Evolutionary conservation across 441 rosid genomes (phyloP).

Genomic region (Theobroma grandiflorum): DNA sequence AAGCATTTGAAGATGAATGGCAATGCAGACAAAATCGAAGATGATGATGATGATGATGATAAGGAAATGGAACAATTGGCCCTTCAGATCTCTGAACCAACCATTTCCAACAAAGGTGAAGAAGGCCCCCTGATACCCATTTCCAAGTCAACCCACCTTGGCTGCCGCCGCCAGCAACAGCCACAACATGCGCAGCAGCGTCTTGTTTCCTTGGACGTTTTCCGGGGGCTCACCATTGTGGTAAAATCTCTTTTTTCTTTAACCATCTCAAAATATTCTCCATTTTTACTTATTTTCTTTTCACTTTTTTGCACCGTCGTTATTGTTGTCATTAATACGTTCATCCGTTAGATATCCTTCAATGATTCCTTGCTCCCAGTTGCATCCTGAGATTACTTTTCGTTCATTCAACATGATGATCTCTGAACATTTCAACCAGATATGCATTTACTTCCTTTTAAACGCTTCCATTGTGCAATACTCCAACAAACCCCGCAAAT

Average conservation of each 20-base stretch:
- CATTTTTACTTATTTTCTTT: neutral
- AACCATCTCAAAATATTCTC: neutral
- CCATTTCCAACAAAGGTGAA: constrained; percentile 9
- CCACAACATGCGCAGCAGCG: constrained; percentile 39
- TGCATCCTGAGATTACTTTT: neutral
- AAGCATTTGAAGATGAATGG: neutral
- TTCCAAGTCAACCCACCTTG: constrained; percentile 21
- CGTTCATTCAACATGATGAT: constrained; percentile 9
- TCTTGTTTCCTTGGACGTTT: constrained; percentile 82
- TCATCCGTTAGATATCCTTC: neutral
- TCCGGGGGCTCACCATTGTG: constrained; percentile 87
- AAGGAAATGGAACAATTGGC: constrained; percentile 21
- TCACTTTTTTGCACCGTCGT: neutral
- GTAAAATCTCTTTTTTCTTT: constrained; percentile 35
- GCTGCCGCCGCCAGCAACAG: neutral
- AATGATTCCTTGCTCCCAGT: neutral
- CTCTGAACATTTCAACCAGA: neutral
- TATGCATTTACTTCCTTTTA: neutral
- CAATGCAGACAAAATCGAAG: constrained; percentile 14
- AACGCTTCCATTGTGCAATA: no score
- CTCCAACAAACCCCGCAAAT: no score
- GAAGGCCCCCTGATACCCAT: constrained; percentile 29
- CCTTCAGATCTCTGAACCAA: constrained; percentile 44
- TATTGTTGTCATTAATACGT: neutral
- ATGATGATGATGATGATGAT: constrained; percentile 36